These are phyloP conservation scores for Populus simonii DNA, from an alignment of 345 rosid genomes.

Conservation along the genomic window DNA sequence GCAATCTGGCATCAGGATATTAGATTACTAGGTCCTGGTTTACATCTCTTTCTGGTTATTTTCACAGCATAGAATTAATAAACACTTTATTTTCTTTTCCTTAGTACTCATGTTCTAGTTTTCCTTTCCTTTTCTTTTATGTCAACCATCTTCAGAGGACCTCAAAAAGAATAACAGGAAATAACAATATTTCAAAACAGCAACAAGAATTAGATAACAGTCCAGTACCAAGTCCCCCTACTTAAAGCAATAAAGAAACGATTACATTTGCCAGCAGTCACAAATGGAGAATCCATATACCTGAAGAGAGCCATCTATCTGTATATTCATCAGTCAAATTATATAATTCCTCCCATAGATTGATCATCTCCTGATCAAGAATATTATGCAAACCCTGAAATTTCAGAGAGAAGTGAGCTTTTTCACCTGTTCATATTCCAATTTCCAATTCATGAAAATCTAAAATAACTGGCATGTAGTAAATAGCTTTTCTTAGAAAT, in stretches of 20 bases:
- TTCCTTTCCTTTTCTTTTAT: background rate
- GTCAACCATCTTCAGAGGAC: background rate
- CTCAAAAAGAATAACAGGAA: background rate
- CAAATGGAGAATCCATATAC: conserved; percentile 24
- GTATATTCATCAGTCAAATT: conserved; percentile 74
- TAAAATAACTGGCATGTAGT: background rate
- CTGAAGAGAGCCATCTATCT: conserved; percentile 81
- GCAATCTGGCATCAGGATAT: too few relatives aligned
- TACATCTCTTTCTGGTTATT: background rate
- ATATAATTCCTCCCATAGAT: conserved; percentile 57
- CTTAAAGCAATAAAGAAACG: background rate
- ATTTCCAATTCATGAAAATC: background rate
- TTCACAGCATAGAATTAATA: background rate
- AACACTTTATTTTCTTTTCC: background rate
- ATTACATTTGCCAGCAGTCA: conserved; percentile 8
- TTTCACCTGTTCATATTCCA: conserved; percentile 1
- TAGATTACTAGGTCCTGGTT: background rate
- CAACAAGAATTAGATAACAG: background rate
- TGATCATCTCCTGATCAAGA: conserved; percentile 46
- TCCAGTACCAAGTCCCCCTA: background rate
- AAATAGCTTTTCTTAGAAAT: background rate
- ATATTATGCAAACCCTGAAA: conserved; percentile 64
- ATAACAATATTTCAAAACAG: background rate
- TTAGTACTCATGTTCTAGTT: background rate
- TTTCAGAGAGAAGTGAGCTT: conserved; percentile 14